Conservation (phyloP, 495 filamentous ascomycete species). For the Penicillium angulare region DNA sequence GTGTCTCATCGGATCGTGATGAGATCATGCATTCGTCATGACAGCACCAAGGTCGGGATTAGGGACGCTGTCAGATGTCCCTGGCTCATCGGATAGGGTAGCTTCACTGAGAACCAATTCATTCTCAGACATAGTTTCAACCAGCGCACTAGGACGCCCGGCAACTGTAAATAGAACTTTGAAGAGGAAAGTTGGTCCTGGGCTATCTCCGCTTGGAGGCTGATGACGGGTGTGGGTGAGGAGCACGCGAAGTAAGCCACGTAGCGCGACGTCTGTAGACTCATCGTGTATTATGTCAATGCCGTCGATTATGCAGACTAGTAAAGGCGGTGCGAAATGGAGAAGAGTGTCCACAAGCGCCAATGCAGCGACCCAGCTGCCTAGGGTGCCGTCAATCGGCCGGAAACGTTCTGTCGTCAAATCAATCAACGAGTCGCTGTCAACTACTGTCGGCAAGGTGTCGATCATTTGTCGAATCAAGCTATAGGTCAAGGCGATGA, state of each 20-base stretch:
- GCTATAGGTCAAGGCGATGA: conserved; percentile 46
- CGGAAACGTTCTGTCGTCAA: conserved; percentile 40
- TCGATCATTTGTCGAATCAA: conserved; percentile 51
- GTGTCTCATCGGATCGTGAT: neutral
- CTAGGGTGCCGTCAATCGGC: conserved; percentile 37
- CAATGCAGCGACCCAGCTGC: conserved; percentile 42
- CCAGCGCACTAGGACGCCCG: conserved; percentile 33
- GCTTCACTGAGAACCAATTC: conserved; percentile 33
- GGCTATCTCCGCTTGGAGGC: conserved; percentile 18
- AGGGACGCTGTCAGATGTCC: conserved; percentile 22
- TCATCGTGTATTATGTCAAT: conserved; percentile 38
- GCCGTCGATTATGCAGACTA: conserved; percentile 44
- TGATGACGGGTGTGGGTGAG: conserved; percentile 39
- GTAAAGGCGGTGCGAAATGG: conserved; percentile 40
- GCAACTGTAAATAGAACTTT: conserved; percentile 45
- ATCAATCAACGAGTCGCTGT: conserved; percentile 38
- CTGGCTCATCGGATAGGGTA: conserved; percentile 18
- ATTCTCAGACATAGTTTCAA: conserved; percentile 41
- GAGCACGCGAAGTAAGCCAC: conserved; percentile 36
- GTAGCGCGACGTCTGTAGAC: conserved; percentile 36
- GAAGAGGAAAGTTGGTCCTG: conserved; percentile 33
- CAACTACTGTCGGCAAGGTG: conserved; percentile 39
- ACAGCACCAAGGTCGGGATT: conserved; percentile 34
- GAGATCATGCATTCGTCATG: conserved; percentile 41
- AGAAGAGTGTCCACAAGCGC: conserved; percentile 40